Conservation (phyloP, 768 basidiomycete species). For the Amanita rubescens region DNA sequence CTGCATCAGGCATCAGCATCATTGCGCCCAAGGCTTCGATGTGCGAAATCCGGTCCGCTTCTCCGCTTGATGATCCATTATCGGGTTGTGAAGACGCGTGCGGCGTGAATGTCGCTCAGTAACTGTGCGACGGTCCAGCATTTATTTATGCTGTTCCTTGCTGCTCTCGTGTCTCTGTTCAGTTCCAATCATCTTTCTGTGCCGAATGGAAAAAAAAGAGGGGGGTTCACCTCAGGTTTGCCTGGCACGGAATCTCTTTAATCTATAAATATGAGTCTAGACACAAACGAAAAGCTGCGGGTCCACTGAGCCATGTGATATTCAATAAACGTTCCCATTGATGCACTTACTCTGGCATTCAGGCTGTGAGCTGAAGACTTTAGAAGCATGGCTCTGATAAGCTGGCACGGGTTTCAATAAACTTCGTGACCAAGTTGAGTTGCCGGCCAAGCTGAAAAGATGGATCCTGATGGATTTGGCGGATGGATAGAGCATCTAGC, state of each 20-base stretch:
- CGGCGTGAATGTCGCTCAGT: too few relatives aligned
- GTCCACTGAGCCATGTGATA: conserved; percentile 13
- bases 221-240: conserved; percentile 18
- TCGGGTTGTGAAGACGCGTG: too few relatives aligned
- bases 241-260: conserved; percentile 25
- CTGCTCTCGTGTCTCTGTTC: too few relatives aligned
- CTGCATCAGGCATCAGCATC: too few relatives aligned
- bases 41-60: too few relatives aligned
- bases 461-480: too few relatives aligned
- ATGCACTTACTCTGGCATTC: conserved; percentile 11
- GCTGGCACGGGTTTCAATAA: conserved; percentile 11
- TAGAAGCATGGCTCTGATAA: conserved; percentile 15
- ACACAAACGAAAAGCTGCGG: conserved; percentile 18
- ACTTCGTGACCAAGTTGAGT: background rate
- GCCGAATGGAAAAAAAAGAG: background rate
- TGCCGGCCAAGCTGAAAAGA: conserved; percentile 2
- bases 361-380: conserved; percentile 15
- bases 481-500: too few relatives aligned
- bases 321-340: background rate
- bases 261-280: conserved; percentile 20
- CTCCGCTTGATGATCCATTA: too few relatives aligned
- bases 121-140: too few relatives aligned
- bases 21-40: too few relatives aligned
- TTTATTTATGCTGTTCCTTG: too few relatives aligned
- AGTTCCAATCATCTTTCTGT: background rate